Evolutionary conservation across 352 stramenopile genomes (phyloP).

Genomic region (Pythium rhizo-oryzae): DNA sequence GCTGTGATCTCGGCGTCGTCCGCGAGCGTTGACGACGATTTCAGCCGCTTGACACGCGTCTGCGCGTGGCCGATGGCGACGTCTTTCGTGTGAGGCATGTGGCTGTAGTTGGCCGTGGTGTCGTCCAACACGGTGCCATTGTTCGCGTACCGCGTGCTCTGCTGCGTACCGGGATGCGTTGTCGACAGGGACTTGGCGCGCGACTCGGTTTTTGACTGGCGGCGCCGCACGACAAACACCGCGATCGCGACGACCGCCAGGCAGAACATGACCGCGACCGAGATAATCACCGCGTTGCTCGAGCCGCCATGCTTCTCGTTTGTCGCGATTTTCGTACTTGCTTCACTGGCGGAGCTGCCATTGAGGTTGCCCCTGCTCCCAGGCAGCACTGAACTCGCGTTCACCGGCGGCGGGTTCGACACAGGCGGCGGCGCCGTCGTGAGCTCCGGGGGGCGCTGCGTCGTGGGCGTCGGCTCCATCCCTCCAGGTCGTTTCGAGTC

Average conservation of each 20-base stretch:
- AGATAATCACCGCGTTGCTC: neutral
- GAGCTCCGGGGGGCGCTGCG: neutral
- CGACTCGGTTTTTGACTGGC: slow-evolving; percentile 31
- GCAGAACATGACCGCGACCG: slow-evolving; percentile 24
- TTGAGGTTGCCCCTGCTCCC: neutral
- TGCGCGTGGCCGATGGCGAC: neutral
- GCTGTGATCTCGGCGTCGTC: slow-evolving; percentile 42
- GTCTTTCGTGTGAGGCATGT: slow-evolving; percentile 21
- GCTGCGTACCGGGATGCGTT: too few relatives aligned
- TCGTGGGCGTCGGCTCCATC: neutral
- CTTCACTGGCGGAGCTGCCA: neutral
- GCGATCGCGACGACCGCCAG: slow-evolving; percentile 24
- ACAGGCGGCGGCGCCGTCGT: neutral
- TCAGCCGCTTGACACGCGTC: neutral
- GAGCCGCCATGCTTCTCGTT: neutral
- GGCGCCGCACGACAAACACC: slow-evolving; percentile 17
- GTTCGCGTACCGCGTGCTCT: slow-evolving; percentile 1
- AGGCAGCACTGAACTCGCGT: neutral
- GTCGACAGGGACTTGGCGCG: slow-evolving; percentile 32
- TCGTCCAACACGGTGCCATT: slow-evolving; percentile 3
- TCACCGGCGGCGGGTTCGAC: neutral
- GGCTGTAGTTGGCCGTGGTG: slow-evolving; percentile 13
- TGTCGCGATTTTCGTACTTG: neutral
- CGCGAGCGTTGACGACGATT: slow-evolving; percentile 21
- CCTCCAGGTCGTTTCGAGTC: neutral